Evolutionary conservation across 495 filamentous ascomycete genomes (phyloP).

Genomic region (Penicillium manginii): DNA sequence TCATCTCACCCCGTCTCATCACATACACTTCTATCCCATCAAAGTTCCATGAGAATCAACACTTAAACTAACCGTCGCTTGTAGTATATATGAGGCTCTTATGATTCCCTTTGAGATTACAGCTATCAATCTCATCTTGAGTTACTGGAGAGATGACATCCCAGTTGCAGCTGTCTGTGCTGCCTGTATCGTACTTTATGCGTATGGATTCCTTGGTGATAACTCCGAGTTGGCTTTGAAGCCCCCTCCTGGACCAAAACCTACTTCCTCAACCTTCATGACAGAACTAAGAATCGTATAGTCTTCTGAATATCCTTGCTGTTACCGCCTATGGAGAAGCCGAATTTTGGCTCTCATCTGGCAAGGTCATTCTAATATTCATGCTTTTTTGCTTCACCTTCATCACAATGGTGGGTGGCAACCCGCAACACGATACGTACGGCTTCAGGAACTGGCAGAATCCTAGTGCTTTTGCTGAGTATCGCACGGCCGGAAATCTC

Average conservation of each 20-base stretch:
- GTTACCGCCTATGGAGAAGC: conserved; percentile 71
- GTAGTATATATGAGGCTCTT: conserved; percentile 61
- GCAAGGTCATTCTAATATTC: conserved; percentile 72
- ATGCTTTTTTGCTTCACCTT: conserved; percentile 50
- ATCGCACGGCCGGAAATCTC: conserved; percentile 61
- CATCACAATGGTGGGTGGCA: conserved; percentile 71
- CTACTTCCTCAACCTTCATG: not conserved
- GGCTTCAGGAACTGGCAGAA: conserved; percentile 66
- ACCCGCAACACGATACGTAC: conserved; percentile 69
- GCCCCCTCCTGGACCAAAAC: not conserved
- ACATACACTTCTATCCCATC: not conserved
- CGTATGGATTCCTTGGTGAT: conserved; percentile 23
- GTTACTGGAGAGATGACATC: conserved; percentile 68
- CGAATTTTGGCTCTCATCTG: conserved; percentile 69
- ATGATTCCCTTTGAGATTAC: conserved; percentile 74
- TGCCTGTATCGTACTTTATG: conserved; percentile 16
- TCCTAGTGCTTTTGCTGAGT: conserved; percentile 42
- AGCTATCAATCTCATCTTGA: conserved; percentile 68
- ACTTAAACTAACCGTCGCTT: not conserved
- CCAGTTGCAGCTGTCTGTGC: conserved; percentile 54
- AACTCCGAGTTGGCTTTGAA: not conserved
- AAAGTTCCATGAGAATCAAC: too few relatives aligned
- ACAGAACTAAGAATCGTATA: conserved; percentile 7
- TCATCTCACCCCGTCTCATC: not conserved
- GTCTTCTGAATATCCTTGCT: conserved; percentile 43